A percentile compares a stretch with the other conserved stretches of the same genome.
Conservation (phyloP, 768 basidiomycete species). For the Xerocomus potaroensis region DNA sequence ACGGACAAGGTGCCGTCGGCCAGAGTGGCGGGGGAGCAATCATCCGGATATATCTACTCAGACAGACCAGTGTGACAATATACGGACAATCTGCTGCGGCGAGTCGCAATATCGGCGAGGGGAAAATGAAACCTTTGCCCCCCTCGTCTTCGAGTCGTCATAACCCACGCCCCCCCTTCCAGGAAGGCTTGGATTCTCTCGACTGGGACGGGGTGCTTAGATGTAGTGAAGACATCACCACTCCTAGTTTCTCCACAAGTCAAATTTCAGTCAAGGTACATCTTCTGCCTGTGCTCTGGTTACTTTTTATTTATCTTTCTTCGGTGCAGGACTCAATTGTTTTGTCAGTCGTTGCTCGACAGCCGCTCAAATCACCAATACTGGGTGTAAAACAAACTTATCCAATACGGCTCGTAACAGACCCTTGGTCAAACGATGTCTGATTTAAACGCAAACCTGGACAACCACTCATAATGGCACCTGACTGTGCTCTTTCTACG, state of each 20-base stretch:
- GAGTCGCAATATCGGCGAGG: constrained; percentile 42
- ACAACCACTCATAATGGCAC: not conserved
- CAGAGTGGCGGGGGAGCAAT: constrained; percentile 13
- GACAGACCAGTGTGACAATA: constrained; percentile 42
- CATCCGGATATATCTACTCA: constrained; percentile 49
- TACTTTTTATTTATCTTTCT: not conserved
- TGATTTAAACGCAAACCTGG: constrained; percentile 6
- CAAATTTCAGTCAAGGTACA: constrained; percentile 49
- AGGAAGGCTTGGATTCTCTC: constrained; percentile 37
- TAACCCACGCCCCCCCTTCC: constrained; percentile 7
- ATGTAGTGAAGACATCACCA: constrained; percentile 34
- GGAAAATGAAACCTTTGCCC: constrained; percentile 42
- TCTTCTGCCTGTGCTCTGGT: not conserved
- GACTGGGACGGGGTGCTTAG: constrained; percentile 61
- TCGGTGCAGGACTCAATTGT: constrained; percentile 54
- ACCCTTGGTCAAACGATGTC: constrained; percentile 39
- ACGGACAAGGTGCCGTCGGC: not conserved
- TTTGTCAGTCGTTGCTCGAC: constrained; percentile 42
- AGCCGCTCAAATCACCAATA: constrained; percentile 34
- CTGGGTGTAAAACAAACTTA: constrained; percentile 39
- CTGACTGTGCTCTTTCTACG: not conserved
- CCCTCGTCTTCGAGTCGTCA: constrained; percentile 24
- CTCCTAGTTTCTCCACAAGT: constrained; percentile 44
- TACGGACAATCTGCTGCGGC: constrained; percentile 10
- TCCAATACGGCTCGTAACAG: constrained; percentile 57